Evolutionary conservation across 352 stramenopile genomes (phyloP).

Genomic region (Phytophthora fragariae): DNA sequence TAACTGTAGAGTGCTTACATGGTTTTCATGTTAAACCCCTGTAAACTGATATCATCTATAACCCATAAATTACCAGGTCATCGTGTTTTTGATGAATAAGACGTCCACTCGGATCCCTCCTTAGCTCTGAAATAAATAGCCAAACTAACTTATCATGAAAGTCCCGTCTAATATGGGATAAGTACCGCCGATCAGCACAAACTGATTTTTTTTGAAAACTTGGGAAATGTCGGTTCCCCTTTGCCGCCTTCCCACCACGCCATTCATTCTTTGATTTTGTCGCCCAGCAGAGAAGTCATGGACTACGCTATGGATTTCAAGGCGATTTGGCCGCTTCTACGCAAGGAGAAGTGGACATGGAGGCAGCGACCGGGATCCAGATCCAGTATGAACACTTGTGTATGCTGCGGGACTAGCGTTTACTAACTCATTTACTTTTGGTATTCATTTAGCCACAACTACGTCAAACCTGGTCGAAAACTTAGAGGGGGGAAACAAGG

Average conservation of each 20-base stretch:
- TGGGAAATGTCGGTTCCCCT: neutral
- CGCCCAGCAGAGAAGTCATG: neutral
- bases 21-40: too few species aligned
- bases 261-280: neutral
- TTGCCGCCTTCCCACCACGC: neutral
- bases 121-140: too few species aligned
- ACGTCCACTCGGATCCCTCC: too few species aligned
- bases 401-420: neutral
- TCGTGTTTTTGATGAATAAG: too few species aligned
- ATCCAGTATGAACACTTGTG: neutral
- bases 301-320: neutral
- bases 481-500: neutral
- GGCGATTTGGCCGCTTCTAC: neutral
- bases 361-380: neutral
- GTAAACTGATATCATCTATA: too few species aligned
- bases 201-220: neutral
- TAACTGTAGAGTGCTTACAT: too few species aligned
- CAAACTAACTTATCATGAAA: too few species aligned
- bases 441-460: slow-evolving; percentile 4
- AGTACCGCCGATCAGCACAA: neutral
- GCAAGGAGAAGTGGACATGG: neutral
- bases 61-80: too few species aligned
- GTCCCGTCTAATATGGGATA: too few species aligned
- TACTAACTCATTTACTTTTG: neutral
- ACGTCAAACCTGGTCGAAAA: slow-evolving; percentile 2